Percentiles rank a stretch among this genome's conserved stretches.
These are phyloP conservation scores for Poa pratensis DNA, from an alignment of 176 grass and related monocot species.

Conservation along the genomic window DNA sequence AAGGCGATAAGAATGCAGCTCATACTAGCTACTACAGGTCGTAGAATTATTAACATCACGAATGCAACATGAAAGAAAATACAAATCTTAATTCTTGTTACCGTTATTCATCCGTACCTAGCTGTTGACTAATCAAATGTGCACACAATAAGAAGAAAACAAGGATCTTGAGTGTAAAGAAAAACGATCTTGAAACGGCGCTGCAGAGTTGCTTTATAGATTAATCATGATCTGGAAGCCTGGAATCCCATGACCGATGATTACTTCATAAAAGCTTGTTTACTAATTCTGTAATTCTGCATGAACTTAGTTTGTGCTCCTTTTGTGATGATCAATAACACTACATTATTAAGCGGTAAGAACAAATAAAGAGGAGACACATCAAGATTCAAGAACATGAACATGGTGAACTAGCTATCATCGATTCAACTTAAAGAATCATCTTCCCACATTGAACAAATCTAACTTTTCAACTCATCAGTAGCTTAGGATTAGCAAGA, in stretches of 20 bases:
- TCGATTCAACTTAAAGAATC: slow-evolving; percentile 17
- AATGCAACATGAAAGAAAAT: not conserved
- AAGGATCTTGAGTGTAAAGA: not conserved
- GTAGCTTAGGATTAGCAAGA: slow-evolving; percentile 19
- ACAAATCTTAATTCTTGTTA: not conserved
- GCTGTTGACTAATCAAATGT: not conserved
- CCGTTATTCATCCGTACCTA: slow-evolving; percentile 3
- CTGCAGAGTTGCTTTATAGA: not conserved
- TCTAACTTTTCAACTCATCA: not conserved
- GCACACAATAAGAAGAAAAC: slow-evolving; percentile 32
- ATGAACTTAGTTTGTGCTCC: not conserved
- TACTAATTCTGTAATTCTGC: not conserved
- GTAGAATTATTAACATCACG: not conserved
- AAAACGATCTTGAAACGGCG: too few relatives aligned
- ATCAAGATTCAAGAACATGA: not conserved
- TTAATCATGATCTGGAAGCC: not conserved
- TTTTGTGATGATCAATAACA: slow-evolving; percentile 16
- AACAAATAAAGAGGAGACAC: slow-evolving; percentile 6
- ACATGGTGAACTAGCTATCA: not conserved
- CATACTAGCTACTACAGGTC: too few relatives aligned
- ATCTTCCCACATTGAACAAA: slow-evolving; percentile 13
- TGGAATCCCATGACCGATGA: not conserved
- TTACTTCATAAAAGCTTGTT: not conserved
- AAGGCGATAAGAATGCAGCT: too few relatives aligned
- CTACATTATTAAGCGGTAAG: not conserved